These are phyloP conservation scores for Sherardia arvensis DNA, from an alignment of 257 asterid species.

Conservation along the genomic window DNA sequence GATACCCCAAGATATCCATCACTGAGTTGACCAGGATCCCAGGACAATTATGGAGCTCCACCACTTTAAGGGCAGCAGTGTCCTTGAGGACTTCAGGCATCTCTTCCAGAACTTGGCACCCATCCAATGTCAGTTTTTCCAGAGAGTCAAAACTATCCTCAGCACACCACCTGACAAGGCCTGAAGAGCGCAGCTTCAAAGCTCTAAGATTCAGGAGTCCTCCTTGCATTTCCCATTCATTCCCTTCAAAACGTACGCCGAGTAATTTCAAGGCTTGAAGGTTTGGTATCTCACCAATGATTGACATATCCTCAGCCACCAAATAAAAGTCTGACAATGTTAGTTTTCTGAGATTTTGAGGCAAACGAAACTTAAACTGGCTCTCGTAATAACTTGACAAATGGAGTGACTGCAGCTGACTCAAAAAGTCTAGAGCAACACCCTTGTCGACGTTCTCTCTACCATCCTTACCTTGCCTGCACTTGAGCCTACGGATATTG, in stretches of 20 bases:
- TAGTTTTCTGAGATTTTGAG: neutral
- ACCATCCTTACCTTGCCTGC: neutral
- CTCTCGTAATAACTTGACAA: neutral
- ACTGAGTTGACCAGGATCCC: neutral
- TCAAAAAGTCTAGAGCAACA: neutral
- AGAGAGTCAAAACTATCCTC: neutral
- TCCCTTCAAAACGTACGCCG: neutral
- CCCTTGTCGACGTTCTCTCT: neutral
- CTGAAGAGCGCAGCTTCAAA: neutral
- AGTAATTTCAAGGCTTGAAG: neutral
- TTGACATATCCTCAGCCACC: neutral
- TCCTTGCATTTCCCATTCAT: neutral
- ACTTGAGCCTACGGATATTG: neutral
- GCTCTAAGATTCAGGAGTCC: neutral
- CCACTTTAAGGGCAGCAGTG: neutral
- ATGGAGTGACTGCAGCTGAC: conserved; percentile 2
- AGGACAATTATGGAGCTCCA: neutral
- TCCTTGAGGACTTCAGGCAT: neutral
- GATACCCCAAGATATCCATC: too few species aligned
- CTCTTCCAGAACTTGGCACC: neutral
- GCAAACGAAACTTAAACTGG: neutral
- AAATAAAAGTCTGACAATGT: neutral
- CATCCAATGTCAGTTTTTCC: neutral
- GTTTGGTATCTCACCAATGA: neutral
- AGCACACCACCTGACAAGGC: neutral